phyloP scores from a whole-genome alignment of 164 flowering plant genomes.

The Chimonanthus salicifolius region DNA sequence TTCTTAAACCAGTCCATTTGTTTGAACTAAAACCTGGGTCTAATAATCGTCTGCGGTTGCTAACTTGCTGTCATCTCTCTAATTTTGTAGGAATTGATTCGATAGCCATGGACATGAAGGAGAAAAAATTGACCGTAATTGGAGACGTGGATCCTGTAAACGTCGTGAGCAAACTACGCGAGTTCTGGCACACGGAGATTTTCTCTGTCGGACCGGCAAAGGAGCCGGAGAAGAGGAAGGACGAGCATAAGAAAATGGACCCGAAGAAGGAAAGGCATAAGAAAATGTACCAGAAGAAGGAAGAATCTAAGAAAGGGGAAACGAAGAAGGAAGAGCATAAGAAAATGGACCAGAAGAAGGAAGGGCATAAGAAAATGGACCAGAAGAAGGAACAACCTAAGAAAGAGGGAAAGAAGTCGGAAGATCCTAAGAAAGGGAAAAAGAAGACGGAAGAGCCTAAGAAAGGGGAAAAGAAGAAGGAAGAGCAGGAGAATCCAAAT shows the following conservation, averaged over 20 bases:
- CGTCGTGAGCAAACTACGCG: constrained; percentile 61
- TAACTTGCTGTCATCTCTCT: neutral
- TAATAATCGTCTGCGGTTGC: neutral
- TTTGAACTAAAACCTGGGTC: neutral
- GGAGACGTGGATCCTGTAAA: constrained; percentile 67
- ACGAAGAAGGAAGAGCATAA: constrained; percentile 11
- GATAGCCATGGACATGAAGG: constrained; percentile 77
- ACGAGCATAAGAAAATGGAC: constrained; percentile 25
- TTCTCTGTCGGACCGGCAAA: constrained; percentile 68
- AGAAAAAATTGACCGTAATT: constrained; percentile 53
- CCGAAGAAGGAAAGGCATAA: constrained; percentile 12
- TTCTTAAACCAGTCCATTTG: neutral
- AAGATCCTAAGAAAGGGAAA: no score
- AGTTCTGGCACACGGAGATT: constrained; percentile 57
- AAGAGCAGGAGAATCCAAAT: constrained; percentile 56
- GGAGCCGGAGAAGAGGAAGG: constrained; percentile 50
- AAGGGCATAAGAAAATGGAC: neutral
- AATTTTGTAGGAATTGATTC: constrained; percentile 63
- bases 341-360: constrained; percentile 16
- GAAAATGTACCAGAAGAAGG: constrained; percentile 6
- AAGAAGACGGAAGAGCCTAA: no score
- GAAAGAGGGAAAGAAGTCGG: no score
- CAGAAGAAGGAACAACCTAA: no score
- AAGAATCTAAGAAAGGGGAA: no score
- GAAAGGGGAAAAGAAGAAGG: no score